Percentiles rank a stretch among this genome's conserved stretches.
These are phyloP conservation scores for Salix dunnii DNA, from an alignment of 345 rosid genomes.

Conservation along the genomic window DNA sequence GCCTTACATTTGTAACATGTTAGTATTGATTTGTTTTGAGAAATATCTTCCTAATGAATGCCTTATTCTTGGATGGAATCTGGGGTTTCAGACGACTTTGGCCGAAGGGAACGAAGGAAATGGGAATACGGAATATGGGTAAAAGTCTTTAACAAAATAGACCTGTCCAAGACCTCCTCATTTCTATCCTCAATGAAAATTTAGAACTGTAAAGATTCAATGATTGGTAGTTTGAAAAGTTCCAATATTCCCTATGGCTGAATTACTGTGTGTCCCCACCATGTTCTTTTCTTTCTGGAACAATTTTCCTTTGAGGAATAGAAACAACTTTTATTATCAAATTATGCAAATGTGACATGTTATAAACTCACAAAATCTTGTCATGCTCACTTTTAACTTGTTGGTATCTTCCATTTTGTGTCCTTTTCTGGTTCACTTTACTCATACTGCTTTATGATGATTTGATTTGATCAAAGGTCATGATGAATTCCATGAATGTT, in stretches of 20 bases:
- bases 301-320: not conserved
- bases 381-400: not conserved
- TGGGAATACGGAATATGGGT: not conserved
- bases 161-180: not conserved
- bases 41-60: not conserved
- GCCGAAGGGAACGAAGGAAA: not conserved
- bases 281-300: not conserved
- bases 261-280: too few relatives aligned
- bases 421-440: not conserved
- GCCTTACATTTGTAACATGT: not conserved
- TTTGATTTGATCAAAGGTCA: slow-evolving; percentile 60
- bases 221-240: not conserved
- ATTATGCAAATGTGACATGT: not conserved
- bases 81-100: not conserved
- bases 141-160: not conserved
- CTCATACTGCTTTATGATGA: slow-evolving; percentile 19
- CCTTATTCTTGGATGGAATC: not conserved
- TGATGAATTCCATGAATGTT: slow-evolving; percentile 99
- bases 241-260: not conserved
- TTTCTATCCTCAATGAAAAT: not conserved
- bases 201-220: not conserved
- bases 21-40: not conserved
- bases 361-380: not conserved
- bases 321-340: not conserved
- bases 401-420: not conserved